Evolutionary conservation across 2,329 filamentous ascomycete species (phyloP).

Genomic region (Lecanicillium sp.): DNA sequence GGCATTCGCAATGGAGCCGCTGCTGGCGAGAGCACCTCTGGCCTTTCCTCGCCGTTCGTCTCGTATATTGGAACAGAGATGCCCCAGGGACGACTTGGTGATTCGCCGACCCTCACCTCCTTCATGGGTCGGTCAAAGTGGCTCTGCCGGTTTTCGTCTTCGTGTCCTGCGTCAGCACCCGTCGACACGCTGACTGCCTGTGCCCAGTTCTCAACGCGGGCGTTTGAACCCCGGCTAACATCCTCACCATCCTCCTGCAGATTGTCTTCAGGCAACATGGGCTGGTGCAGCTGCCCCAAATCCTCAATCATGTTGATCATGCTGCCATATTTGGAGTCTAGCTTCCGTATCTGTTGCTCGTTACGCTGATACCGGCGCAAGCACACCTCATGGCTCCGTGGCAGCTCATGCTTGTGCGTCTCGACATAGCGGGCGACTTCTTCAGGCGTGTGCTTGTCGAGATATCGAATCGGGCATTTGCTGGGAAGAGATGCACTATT

Average conservation of each 20-base stretch:
- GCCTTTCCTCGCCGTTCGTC: slow-evolving; percentile 23
- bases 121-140: slow-evolving; percentile 80
- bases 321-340: slow-evolving; percentile 91
- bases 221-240: slow-evolving; percentile 48
- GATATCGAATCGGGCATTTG: slow-evolving; percentile 85
- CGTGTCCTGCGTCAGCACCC: slow-evolving; percentile 18
- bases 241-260: slow-evolving; percentile 30
- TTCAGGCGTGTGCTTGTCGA: slow-evolving; percentile 87
- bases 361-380: slow-evolving; percentile 84
- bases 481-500: slow-evolving; percentile 40
- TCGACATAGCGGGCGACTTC: slow-evolving; percentile 92
- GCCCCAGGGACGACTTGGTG: slow-evolving; percentile 87
- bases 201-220: slow-evolving; percentile 80
- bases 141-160: slow-evolving; percentile 51
- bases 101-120: slow-evolving; percentile 88
- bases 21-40: slow-evolving; percentile 45
- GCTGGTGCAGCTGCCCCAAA: slow-evolving; percentile 77
- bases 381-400: slow-evolving; percentile 87
- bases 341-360: slow-evolving; percentile 72
- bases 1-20: slow-evolving; percentile 48
- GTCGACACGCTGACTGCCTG: slow-evolving; percentile 57
- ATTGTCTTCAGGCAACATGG: slow-evolving; percentile 63
- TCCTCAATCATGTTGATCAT: slow-evolving; percentile 92
- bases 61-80: slow-evolving; percentile 66
- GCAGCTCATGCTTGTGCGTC: slow-evolving; percentile 89